Conservation (phyloP, 257 asterid species). For the Haberlea rhodopensis region DNA sequence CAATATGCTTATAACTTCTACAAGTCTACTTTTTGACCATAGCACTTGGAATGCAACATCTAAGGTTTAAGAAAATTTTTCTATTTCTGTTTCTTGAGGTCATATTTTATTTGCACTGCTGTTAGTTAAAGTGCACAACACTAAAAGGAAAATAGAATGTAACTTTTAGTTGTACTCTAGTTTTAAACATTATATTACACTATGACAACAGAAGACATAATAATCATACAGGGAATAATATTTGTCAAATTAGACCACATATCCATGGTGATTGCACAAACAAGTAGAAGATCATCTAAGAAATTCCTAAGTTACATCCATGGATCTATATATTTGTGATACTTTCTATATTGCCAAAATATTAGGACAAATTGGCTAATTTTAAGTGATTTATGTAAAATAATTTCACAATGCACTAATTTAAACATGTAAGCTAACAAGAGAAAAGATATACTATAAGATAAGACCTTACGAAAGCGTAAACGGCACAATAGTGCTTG, state of each 20-base stretch:
- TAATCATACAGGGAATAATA: background rate
- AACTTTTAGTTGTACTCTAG: background rate
- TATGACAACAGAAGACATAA: background rate
- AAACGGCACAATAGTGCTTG: conserved; percentile 88
- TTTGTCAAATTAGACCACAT: background rate
- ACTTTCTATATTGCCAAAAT: background rate
- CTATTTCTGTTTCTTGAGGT: too few species aligned
- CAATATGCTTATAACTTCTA: too few species aligned
- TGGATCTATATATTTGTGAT: too few species aligned
- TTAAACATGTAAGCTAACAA: background rate
- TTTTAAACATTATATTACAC: background rate
- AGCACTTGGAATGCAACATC: background rate
- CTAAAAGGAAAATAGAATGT: too few species aligned
- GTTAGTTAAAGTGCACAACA: too few species aligned
- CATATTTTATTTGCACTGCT: too few species aligned
- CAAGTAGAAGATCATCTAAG: background rate
- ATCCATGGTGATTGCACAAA: background rate
- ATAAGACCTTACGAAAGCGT: conserved; percentile 99
- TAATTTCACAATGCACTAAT: conserved; percentile 17
- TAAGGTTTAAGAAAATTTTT: too few species aligned
- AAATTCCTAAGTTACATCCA: too few species aligned
- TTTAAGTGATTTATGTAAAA: background rate
- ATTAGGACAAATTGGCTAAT: conserved; percentile 12
- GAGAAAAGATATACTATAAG: conserved; percentile 43
- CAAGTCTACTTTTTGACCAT: too few species aligned